Conservation (phyloP, 108 stramenopile genomes). For the Fragilaria crotonensis region DNA sequence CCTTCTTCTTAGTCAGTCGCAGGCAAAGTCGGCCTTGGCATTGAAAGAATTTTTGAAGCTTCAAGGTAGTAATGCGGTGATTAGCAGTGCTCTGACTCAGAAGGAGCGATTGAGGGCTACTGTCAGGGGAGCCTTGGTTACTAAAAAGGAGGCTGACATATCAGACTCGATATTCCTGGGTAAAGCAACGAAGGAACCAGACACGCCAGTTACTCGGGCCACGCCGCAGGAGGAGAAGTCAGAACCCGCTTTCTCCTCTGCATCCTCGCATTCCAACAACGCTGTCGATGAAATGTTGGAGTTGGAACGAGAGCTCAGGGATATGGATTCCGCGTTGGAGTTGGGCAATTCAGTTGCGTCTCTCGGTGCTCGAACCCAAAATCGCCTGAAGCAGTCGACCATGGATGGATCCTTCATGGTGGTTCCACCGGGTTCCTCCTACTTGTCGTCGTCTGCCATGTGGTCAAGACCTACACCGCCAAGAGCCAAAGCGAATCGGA, state of each 20-base stretch:
- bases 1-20: conserved; percentile 52
- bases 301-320: conserved; percentile 69
- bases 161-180: conserved; percentile 78
- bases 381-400: conserved; percentile 27
- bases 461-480: conserved; percentile 28
- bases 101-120: conserved; percentile 68
- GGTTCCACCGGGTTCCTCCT: conserved; percentile 66
- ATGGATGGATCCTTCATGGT: conserved; percentile 79
- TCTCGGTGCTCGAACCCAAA: conserved; percentile 40
- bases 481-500: conserved; percentile 70
- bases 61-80: background rate
- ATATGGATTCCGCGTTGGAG: conserved; percentile 78
- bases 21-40: conserved; percentile 41
- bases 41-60: conserved; percentile 26
- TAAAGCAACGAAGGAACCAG: conserved; percentile 9
- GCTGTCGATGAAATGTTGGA: conserved; percentile 61
- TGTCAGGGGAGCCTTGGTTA: conserved; percentile 65
- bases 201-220: background rate
- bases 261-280: conserved; percentile 5
- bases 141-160: conserved; percentile 62
- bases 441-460: conserved; percentile 57
- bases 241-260: background rate
- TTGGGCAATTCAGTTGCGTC: conserved; percentile 71
- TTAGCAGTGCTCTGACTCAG: conserved; percentile 15
- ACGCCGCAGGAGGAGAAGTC: background rate